Evolutionary conservation across 2,329 filamentous ascomycete species (phyloP), one percentile per base, ranked within the genome.

Genomic region (Penicillium sclerotiorum): DNA sequence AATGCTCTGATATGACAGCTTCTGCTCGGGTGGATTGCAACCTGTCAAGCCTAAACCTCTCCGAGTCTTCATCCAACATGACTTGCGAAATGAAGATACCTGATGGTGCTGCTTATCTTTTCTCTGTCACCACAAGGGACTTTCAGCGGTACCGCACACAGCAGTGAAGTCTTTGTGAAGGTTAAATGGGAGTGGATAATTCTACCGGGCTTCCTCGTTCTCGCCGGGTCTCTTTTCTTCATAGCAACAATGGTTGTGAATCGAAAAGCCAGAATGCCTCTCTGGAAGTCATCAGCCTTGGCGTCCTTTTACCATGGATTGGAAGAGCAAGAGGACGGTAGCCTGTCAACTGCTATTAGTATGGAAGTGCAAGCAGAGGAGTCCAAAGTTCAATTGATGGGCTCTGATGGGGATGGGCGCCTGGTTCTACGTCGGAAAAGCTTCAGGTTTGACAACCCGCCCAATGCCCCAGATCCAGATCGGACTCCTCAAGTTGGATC

Each of bases 281-380:
- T 45, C 23, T 47, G 37, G 45, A 47, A 47, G 27, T 47, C 37
- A 33, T 47, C 45, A 17, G 45, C 38, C 11, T 23, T 47, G 25
- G 45, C 37, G 23, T 27, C 28, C 20, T 41, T 47, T 2, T 47
- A 47, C 37, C 36, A 47, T 18, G 45, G 45, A 33, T 15, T 47
- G 27, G 44, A 47, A 18, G 17, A 37, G 33, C 20, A 8, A n/a
- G 43, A 35, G 30, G 43, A 12, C 5, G 30, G 13, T 33, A 33
- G 7, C 12, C 12, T 36, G 33, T 5, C 12, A 36, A 36, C n/a
- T 36, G n/a, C 17, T 36, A 18, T 17, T 6, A 36, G 33, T 36
- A 36, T 36, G 33, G 5, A 36, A 36, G 33, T n/a, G 33, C 4
- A 36, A 36, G 33, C 33, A 20, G 33, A 36, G 33, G 12, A 18